phyloP scores from a whole-genome alignment of 1,284 basidiomycete species.

The Rhodotorula sp. region DNA sequence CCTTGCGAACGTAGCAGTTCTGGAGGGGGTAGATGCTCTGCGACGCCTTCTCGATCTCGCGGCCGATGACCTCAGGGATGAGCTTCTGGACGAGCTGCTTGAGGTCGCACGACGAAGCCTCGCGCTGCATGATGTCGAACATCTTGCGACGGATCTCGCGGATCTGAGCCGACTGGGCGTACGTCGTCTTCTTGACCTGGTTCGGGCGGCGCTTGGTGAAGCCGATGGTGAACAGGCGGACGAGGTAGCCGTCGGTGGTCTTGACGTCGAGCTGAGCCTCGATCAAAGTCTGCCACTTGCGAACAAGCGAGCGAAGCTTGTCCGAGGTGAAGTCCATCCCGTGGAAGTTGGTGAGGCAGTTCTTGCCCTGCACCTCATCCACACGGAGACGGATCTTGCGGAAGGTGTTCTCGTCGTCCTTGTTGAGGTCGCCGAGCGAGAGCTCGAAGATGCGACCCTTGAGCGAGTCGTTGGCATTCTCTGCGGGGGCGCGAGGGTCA shows the following conservation, averaged over 20 bases:
- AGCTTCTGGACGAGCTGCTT: slow-evolving; percentile 82
- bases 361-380: slow-evolving; percentile 97
- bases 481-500: slow-evolving; percentile 52
- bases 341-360: slow-evolving; percentile 99
- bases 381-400: slow-evolving; percentile 98
- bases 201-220: slow-evolving; percentile 97
- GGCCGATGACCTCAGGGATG: slow-evolving; percentile 96
- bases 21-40: slow-evolving; percentile 96
- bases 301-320: slow-evolving; percentile 98
- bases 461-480: slow-evolving; percentile 98
- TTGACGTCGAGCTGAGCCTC: slow-evolving; percentile 99
- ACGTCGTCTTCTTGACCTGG: slow-evolving; percentile 99
- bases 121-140: slow-evolving; percentile 99
- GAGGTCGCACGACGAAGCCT: slow-evolving; percentile 91
- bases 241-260: slow-evolving; percentile 98
- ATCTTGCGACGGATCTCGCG: slow-evolving; percentile 99
- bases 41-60: slow-evolving; percentile 98
- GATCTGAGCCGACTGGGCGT: slow-evolving; percentile 92
- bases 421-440: slow-evolving; percentile 97
- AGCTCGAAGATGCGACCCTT: slow-evolving; percentile 97
- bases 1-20: slow-evolving; percentile 98
- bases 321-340: slow-evolving; percentile 99
- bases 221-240: slow-evolving; percentile 97
- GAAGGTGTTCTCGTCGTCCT: slow-evolving; percentile 99
- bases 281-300: slow-evolving; percentile 99